phyloP scores from a whole-genome alignment of 441 rosid species.

The Hura crepitans region DNA sequence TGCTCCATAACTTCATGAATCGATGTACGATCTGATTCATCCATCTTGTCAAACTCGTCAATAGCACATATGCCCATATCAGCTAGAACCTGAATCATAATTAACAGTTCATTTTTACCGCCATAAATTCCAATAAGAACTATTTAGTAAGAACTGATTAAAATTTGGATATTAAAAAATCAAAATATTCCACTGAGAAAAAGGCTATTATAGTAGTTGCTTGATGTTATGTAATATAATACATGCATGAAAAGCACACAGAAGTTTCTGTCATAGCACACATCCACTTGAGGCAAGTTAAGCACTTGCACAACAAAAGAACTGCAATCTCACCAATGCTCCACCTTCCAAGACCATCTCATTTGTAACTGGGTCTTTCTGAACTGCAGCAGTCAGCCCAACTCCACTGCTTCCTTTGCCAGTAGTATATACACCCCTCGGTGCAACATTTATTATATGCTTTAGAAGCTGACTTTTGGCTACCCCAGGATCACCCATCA shows the following conservation, averaged over 20 bases:
- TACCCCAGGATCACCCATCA: slow-evolving; percentile 99
- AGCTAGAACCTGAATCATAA: slow-evolving; percentile 81
- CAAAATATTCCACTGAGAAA: background rate
- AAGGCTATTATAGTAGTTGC: background rate
- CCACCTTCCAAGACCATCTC: slow-evolving; percentile 99
- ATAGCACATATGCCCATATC: slow-evolving; percentile 99
- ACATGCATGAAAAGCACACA: slow-evolving; percentile 2
- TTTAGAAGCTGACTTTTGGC: slow-evolving; percentile 99
- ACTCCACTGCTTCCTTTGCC: slow-evolving; percentile 99
- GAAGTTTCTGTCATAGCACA: slow-evolving; percentile 14
- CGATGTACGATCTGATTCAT: slow-evolving; percentile 97
- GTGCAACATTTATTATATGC: slow-evolving; percentile 97
- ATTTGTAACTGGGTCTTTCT: slow-evolving; percentile 93
- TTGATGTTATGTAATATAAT: background rate
- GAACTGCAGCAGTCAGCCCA: slow-evolving; percentile 99
- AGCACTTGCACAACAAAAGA: background rate
- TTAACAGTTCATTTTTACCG: slow-evolving; percentile 14
- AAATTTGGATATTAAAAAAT: background rate
- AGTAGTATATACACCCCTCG: slow-evolving; percentile 94
- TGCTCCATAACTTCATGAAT: slow-evolving; percentile 99
- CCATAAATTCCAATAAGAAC: slow-evolving; percentile 11
- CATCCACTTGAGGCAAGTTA: slow-evolving; percentile 3
- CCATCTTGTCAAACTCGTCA: slow-evolving; percentile 99
- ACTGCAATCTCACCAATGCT: slow-evolving; percentile 66
- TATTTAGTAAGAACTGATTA: background rate